Percentiles rank a stretch among this genome's conserved stretches.
Evolutionary conservation across 768 basidiomycete species (phyloP).

Genomic region (Amylocystis lapponica): DNA sequence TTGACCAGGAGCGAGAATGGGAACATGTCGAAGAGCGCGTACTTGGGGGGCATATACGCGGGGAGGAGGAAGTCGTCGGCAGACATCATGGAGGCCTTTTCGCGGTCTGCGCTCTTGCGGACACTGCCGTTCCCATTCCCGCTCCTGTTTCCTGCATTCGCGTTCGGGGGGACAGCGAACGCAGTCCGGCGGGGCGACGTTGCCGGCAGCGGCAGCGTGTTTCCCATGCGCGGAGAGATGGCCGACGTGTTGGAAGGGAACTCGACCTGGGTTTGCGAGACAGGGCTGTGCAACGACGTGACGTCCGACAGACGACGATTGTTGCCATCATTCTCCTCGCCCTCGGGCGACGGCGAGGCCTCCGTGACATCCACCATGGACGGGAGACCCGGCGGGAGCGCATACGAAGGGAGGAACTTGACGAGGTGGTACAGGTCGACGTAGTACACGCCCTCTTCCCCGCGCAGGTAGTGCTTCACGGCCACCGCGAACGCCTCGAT

Average conservation of each 20-base stretch:
- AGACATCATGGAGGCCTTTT: constrained; percentile 13
- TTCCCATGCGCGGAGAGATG: background rate
- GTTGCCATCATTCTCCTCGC: background rate
- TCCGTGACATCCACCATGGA: constrained; percentile 27
- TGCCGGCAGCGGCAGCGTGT: constrained; percentile 11
- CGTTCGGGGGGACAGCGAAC: constrained; percentile 6
- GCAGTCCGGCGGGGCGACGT: constrained; percentile 10
- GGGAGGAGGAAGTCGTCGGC: constrained; percentile 49
- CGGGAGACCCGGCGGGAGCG: constrained; percentile 46
- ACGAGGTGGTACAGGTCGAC: constrained; percentile 61
- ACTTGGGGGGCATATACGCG: constrained; percentile 51
- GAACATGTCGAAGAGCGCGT: constrained; percentile 57
- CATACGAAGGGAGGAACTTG: constrained; percentile 67
- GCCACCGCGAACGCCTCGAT: constrained; percentile 61
- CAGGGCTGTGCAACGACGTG: constrained; percentile 8
- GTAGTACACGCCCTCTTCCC: constrained; percentile 36
- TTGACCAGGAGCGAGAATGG: constrained; percentile 59
- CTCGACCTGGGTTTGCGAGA: constrained; percentile 1
- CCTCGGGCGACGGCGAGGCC: background rate
- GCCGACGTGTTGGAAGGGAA: constrained; percentile 2
- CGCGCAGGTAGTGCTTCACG: constrained; percentile 65
- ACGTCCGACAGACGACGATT: constrained; percentile 3
- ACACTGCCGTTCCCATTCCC: constrained; percentile 3
- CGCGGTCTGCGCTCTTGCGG: background rate
- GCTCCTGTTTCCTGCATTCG: constrained; percentile 7